Percentiles rank a stretch among this genome's conserved stretches.
Conservation (phyloP, 768 basidiomycete species). For the Ramaria rubella region DNA sequence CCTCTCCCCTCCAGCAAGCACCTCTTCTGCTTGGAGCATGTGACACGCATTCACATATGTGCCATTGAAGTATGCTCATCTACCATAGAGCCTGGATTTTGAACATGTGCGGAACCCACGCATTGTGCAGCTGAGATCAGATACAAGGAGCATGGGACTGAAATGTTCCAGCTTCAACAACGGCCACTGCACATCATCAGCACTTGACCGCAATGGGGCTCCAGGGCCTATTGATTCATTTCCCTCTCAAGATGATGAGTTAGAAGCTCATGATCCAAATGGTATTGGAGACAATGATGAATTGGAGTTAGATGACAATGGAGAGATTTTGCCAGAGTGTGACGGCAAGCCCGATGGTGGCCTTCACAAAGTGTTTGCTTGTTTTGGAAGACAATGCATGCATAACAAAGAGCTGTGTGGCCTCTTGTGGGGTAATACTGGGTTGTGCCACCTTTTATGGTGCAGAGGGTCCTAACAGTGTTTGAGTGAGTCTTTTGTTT, state of each 20-base stretch:
- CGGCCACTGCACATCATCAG: constrained; percentile 6
- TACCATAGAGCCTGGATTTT: constrained; percentile 3
- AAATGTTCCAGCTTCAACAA: constrained; percentile 26
- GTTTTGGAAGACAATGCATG: constrained; percentile 21
- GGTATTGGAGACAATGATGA: background rate
- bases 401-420: constrained; percentile 27
- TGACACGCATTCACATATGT: constrained; percentile 12
- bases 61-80: constrained; percentile 12
- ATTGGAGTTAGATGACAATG: background rate
- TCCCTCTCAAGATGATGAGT: too few species aligned
- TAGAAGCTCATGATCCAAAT: constrained; percentile 17
- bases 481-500: constrained; percentile 9
- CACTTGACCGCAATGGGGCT: constrained; percentile 8
- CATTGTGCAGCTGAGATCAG: constrained; percentile 21
- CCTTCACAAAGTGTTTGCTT: constrained; percentile 13
- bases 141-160: constrained; percentile 15
- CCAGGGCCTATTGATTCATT: constrained; percentile 10
- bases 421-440: constrained; percentile 19
- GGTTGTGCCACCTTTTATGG: constrained; percentile 22
- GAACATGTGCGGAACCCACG: constrained; percentile 18
- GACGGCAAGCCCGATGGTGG: constrained; percentile 14
- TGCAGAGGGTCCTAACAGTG: constrained; percentile 15
- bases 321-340: constrained; percentile 9
- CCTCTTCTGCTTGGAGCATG: constrained; percentile 19
- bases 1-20: constrained; percentile 11